Percentiles rank a stretch among this genome's conserved stretches.
phyloP scores from a whole-genome alignment of 306 rosid species.

The Pachyrhizus erosus region DNA sequence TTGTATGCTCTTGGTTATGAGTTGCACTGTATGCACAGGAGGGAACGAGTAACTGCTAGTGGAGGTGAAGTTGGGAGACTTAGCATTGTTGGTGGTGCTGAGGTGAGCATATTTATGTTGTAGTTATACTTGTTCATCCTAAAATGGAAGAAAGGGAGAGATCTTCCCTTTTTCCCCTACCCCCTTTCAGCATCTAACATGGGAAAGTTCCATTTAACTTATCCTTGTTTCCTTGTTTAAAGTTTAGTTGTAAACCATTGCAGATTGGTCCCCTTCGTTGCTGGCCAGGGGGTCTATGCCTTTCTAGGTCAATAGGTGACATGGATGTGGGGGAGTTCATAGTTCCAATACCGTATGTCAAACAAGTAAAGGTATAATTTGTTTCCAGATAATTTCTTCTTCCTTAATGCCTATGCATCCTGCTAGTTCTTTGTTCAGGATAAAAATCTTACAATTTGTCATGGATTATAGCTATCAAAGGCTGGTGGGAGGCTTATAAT shows the following conservation, averaged over 20 bases:
- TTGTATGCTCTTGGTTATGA: slow-evolving; percentile 29
- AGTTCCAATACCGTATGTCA: slow-evolving; percentile 92
- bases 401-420: slow-evolving; percentile 35
- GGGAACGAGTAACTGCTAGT: slow-evolving; percentile 94
- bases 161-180: background rate
- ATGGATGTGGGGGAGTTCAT: slow-evolving; percentile 98
- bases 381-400: background rate
- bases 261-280: slow-evolving; percentile 99
- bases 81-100: slow-evolving; percentile 90
- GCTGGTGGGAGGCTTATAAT: slow-evolving; percentile 94
- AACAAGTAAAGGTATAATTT: slow-evolving; percentile 86
- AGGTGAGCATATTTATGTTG: slow-evolving; percentile 60
- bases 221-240: slow-evolving; percentile 35
- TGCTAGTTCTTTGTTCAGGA: slow-evolving; percentile 19
- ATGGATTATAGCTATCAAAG: slow-evolving; percentile 68
- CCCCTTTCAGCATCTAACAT: slow-evolving; percentile 12
- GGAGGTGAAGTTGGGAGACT: slow-evolving; percentile 99
- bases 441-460: slow-evolving; percentile 46
- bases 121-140: background rate
- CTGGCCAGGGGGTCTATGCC: slow-evolving; percentile 99
- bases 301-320: slow-evolving; percentile 96
- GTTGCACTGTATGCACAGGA: slow-evolving; percentile 55
- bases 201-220: slow-evolving; percentile 11
- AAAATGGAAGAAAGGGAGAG: background rate
- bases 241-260: slow-evolving; percentile 44